Percentiles rank a stretch among this genome's conserved stretches.
Conservation (phyloP, 345 rosid species). For the Ailanthus altissimus region DNA sequence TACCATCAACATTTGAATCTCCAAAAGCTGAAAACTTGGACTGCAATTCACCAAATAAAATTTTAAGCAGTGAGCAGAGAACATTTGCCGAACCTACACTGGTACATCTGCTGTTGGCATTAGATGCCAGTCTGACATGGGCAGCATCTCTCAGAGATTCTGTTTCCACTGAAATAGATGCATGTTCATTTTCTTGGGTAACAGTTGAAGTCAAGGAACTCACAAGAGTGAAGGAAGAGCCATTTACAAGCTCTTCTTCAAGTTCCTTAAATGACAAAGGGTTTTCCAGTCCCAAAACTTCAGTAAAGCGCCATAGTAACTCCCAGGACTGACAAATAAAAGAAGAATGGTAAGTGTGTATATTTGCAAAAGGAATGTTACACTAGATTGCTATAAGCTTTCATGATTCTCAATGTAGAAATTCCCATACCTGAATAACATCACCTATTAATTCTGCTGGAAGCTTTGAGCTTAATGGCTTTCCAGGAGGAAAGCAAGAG, state of each 20-base stretch:
- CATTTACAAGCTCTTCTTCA: conserved; percentile 33
- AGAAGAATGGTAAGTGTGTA: conserved; percentile 14
- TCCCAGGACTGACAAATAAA: conserved; percentile 40
- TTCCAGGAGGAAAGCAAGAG: conserved; percentile 30
- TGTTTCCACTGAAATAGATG: conserved; percentile 12
- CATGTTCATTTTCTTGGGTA: conserved; percentile 4
- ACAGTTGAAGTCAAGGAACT: conserved; percentile 20
- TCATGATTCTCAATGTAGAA: conserved; percentile 6
- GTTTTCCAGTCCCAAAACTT: conserved; percentile 36
- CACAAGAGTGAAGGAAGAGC: conserved; percentile 16
- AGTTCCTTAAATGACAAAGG: conserved; percentile 33
- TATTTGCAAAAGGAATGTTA: neutral
- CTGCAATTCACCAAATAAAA: conserved; percentile 33
- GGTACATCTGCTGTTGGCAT: conserved; percentile 6
- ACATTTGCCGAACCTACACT: conserved; percentile 25
- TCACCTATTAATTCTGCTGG: conserved; percentile 35
- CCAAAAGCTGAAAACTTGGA: conserved; percentile 26
- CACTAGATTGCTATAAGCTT: conserved; percentile 8
- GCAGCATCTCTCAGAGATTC: conserved; percentile 22
- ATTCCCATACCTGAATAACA: conserved; percentile 40
- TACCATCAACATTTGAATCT: conserved; percentile 34
- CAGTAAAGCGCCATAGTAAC: conserved; percentile 40
- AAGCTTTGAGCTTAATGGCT: conserved; percentile 34
- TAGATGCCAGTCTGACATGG: conserved; percentile 5
- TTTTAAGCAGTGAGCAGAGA: conserved; percentile 35